Percentiles rank a stretch among this genome's conserved stretches.
phyloP scores from a whole-genome alignment of 768 basidiomycete species.

The Russula compacta region DNA sequence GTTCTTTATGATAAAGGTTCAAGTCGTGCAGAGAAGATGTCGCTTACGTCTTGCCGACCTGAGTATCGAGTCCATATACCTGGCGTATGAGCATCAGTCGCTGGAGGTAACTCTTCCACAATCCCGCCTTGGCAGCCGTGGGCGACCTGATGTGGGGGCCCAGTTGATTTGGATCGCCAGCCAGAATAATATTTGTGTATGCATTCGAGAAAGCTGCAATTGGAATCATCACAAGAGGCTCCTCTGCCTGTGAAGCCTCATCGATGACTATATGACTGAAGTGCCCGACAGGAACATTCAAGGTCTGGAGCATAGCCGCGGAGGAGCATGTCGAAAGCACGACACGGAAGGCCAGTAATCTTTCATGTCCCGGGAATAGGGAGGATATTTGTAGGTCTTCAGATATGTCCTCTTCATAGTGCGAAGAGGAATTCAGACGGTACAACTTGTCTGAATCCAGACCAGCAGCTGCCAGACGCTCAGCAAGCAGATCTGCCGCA shows the following conservation, averaged over 20 bases:
- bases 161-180: slow-evolving; percentile 33
- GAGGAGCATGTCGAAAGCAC: slow-evolving; percentile 52
- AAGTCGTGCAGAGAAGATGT: neutral
- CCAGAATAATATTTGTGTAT: slow-evolving; percentile 31
- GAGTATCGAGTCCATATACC: slow-evolving; percentile 24
- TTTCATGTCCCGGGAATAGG: slow-evolving; percentile 27
- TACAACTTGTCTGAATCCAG: slow-evolving; percentile 33
- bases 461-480: slow-evolving; percentile 21
- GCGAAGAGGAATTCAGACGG: slow-evolving; percentile 43
- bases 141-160: slow-evolving; percentile 29
- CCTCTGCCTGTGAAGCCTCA: slow-evolving; percentile 56
- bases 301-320: slow-evolving; percentile 36
- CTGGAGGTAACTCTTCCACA: slow-evolving; percentile 30
- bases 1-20: slow-evolving; percentile 1
- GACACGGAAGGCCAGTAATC: slow-evolving; percentile 38
- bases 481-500: slow-evolving; percentile 29
- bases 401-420: slow-evolving; percentile 30
- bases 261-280: slow-evolving; percentile 56
- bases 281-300: slow-evolving; percentile 44
- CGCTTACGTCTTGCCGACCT: slow-evolving; percentile 28
- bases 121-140: slow-evolving; percentile 23
- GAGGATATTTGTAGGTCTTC: slow-evolving; percentile 30
- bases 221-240: slow-evolving; percentile 45
- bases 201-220: slow-evolving; percentile 27
- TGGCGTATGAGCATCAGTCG: slow-evolving; percentile 27